Conservation (phyloP, 2,329 filamentous ascomycete species). For the Rhinocladiella mackenziei region DNA sequence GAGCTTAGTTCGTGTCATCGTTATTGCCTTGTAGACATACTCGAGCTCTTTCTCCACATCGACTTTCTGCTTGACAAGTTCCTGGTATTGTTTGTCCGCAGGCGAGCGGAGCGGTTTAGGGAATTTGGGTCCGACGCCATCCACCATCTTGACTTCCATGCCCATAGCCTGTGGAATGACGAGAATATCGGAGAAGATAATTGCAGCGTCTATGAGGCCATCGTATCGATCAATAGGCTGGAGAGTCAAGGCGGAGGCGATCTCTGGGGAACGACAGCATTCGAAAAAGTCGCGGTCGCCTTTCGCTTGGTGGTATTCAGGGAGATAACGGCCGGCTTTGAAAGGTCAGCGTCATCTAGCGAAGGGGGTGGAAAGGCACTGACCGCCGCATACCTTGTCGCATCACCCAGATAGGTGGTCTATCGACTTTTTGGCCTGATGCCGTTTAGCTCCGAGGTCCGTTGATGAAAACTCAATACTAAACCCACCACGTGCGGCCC, state of each 20-base stretch:
- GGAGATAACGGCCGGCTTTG: slow-evolving; percentile 88
- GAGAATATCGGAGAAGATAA: slow-evolving; percentile 98
- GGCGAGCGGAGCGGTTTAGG: slow-evolving; percentile 76
- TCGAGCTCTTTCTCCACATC: slow-evolving; percentile 78
- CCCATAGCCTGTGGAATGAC: slow-evolving; percentile 97
- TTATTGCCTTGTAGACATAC: slow-evolving; percentile 96
- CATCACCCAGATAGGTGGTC: slow-evolving; percentile 98
- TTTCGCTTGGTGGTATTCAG: slow-evolving; percentile 96
- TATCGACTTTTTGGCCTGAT: slow-evolving; percentile 75
- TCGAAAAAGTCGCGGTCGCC: slow-evolving; percentile 90
- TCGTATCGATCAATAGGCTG: slow-evolving; percentile 90
- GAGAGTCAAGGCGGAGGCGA: slow-evolving; percentile 87
- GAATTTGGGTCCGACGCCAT: slow-evolving; percentile 95
- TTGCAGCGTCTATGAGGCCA: slow-evolving; percentile 89
- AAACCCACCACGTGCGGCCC: slow-evolving; percentile 74
- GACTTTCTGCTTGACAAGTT: slow-evolving; percentile 72
- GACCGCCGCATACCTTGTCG: slow-evolving; percentile 69
- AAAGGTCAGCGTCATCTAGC: slow-evolving; percentile 6
- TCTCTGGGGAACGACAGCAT: slow-evolving; percentile 89
- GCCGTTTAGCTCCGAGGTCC: slow-evolving; percentile 3
- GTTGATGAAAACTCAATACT: background rate
- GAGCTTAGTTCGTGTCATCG: slow-evolving; percentile 81
- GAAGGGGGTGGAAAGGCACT: slow-evolving; percentile 19
- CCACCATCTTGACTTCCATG: slow-evolving; percentile 97
- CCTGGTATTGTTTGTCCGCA: slow-evolving; percentile 74